Evolutionary conservation across 345 rosid species (phyloP).

Genomic region (Excoecaria agallocha): DNA sequence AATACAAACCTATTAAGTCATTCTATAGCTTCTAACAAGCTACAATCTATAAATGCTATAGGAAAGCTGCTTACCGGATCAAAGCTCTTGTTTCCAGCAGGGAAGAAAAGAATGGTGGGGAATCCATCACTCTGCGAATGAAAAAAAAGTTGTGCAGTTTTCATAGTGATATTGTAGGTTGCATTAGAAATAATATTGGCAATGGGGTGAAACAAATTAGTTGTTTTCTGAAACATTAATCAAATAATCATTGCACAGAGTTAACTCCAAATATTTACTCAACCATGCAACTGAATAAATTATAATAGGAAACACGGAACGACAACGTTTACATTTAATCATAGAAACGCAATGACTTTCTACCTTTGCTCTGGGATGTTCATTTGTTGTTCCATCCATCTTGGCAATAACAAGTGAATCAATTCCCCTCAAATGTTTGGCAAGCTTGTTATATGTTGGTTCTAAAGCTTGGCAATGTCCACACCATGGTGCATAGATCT

Average conservation of each 20-base stretch:
- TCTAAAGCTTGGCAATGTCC: slow-evolving; percentile 98
- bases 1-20: neutral
- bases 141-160: neutral
- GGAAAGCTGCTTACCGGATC: slow-evolving; percentile 65
- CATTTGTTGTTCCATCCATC: slow-evolving; percentile 99
- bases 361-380: slow-evolving; percentile 98
- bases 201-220: neutral
- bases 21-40: neutral
- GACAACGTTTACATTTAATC: neutral
- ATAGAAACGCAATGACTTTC: neutral
- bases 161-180: neutral
- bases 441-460: slow-evolving; percentile 92
- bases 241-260: neutral
- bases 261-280: neutral
- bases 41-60: neutral
- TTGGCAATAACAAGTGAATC: slow-evolving; percentile 88
- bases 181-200: neutral
- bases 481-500: slow-evolving; percentile 99
- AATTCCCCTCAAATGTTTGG: slow-evolving; percentile 69
- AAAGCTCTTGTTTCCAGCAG: slow-evolving; percentile 96
- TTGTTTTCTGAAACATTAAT: neutral
- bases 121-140: slow-evolving; percentile 80
- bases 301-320: too few species aligned
- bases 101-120: slow-evolving; percentile 96
- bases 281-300: neutral